These are phyloP conservation scores for Angomonas ambiguus DNA, from an alignment of 208 protist genomes.

Conservation along the genomic window DNA sequence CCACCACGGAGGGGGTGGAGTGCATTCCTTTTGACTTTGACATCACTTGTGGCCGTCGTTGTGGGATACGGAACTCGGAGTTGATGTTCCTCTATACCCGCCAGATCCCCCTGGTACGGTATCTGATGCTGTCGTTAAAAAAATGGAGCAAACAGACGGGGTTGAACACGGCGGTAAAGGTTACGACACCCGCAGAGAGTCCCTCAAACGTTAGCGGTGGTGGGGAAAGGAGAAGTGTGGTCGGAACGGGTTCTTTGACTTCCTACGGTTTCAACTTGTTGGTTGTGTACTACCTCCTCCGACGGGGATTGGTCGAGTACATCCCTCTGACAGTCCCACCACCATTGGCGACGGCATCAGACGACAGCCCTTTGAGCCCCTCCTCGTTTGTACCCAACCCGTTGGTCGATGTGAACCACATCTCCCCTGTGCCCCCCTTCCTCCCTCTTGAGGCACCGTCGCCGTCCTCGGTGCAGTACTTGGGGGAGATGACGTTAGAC, in stretches of 20 bases:
- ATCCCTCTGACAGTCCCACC: constrained; percentile 34
- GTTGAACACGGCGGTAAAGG: constrained; percentile 35
- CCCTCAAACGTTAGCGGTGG: too few relatives aligned
- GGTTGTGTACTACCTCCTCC: constrained; percentile 79
- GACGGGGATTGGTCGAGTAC: constrained; percentile 44
- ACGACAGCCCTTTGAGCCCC: too few relatives aligned
- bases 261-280: constrained; percentile 89
- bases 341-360: constrained; percentile 44
- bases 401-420: constrained; percentile 3
- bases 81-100: constrained; percentile 70
- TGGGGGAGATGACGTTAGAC: constrained; percentile 67
- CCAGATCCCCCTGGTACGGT: constrained; percentile 58
- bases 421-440: constrained; percentile 26
- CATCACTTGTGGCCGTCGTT: constrained; percentile 70
- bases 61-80: constrained; percentile 85
- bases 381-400: constrained; percentile 25
- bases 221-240: constrained; percentile 29
- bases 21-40: constrained; percentile 55
- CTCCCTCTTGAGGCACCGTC: constrained; percentile 13
- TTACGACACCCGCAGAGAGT: background rate
- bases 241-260: constrained; percentile 73
- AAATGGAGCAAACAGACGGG: constrained; percentile 80
- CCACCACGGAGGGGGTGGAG: constrained; percentile 7
- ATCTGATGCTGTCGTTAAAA: constrained; percentile 78
- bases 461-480: background rate